Evolutionary conservation across 768 basidiomycete species (phyloP), one percentile per base, ranked within the genome.

Genomic region (Mycena indigotica): DNA sequence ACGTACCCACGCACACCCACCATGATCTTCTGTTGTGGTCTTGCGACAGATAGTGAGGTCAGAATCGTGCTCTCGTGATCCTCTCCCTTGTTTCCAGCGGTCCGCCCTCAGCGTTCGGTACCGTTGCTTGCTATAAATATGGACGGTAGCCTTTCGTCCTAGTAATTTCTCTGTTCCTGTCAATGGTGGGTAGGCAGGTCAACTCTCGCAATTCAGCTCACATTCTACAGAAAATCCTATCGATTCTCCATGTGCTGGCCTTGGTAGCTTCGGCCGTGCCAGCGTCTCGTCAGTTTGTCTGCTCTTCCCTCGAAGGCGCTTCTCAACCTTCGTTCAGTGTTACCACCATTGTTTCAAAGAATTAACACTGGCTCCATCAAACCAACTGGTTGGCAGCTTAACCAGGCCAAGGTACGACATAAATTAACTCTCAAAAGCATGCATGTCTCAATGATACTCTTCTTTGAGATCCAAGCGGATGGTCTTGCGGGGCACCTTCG

Each of bases 401-500:
- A 77, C 54, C 73, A 76, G 51, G 77, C 75, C n/a, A 69, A 48
- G 46, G 46, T 48, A 28, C 12, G 8, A 6, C 12, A 44, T 16
- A 44, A 23, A 6, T 28, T 21, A 4, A 25, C 28, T 6, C 6
- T 24, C 21, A 13, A 24, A 8, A 12, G 4, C 46, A 8, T 48
- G 21, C 5, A 48, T 48, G 5, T 28, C 5, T 13, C 8, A 28
- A 8, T 17, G 32, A 35, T 17, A 35, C 17, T 35, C 21, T 10
- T 10, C 41, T 25, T 28, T 6, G 4, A 67, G 25, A 70, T 77
- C 17, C 77, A 78, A 49, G 76, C 75, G 0, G 69, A 75, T 41
- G 76, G 77, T 32, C 62, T 78, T 17, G 75, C 75, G 1, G 77
- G 77, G 1, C 76, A 78, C 48, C 61, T 77, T 13, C 69, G 74